These are phyloP conservation scores for Eutypa lata DNA, from an alignment of 2,329 filamentous ascomycete species.

Conservation along the genomic window DNA sequence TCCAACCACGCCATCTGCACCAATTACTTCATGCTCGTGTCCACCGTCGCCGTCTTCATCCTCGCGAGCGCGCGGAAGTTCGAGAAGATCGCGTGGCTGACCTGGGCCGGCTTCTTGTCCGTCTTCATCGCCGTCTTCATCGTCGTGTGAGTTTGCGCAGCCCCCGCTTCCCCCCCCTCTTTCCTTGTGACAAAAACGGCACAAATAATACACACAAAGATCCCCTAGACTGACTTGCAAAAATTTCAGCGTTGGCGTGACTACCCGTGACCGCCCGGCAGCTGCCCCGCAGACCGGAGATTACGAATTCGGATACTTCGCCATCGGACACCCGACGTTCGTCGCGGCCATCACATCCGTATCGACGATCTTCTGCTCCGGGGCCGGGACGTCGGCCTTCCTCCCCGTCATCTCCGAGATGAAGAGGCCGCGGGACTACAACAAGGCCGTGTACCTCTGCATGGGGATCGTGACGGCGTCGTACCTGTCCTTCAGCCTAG, in stretches of 20 bases:
- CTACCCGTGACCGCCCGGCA: constrained; percentile 53
- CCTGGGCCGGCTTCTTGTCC: constrained; percentile 57
- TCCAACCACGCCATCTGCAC: constrained; percentile 56
- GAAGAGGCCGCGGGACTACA: constrained; percentile 55
- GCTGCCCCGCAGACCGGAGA: constrained; percentile 56
- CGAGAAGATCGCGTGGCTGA: constrained; percentile 59
- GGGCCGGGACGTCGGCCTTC: constrained; percentile 58
- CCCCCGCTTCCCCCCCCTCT: not conserved
- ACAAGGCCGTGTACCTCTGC: constrained; percentile 57
- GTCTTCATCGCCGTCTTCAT: constrained; percentile 58
- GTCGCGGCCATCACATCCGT: constrained; percentile 56
- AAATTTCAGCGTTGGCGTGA: constrained; percentile 54
- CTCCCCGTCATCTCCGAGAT: constrained; percentile 66
- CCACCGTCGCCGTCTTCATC: constrained; percentile 44
- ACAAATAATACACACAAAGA: too few species aligned
- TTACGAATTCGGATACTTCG: constrained; percentile 57
- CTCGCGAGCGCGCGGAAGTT: constrained; percentile 55
- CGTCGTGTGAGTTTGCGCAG: constrained; percentile 42
- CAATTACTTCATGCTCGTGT: constrained; percentile 54
- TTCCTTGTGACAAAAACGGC: too few species aligned
- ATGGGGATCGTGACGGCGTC: constrained; percentile 55
- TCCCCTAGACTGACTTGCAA: too few species aligned
- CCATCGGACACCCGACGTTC: constrained; percentile 55
- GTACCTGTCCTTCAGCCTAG: constrained; percentile 57
- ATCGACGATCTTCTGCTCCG: constrained; percentile 58